Evolutionary conservation across 495 filamentous ascomycete species (phyloP), one percentile per base, ranked within the genome.

Genomic region (Penicillium canescens): DNA sequence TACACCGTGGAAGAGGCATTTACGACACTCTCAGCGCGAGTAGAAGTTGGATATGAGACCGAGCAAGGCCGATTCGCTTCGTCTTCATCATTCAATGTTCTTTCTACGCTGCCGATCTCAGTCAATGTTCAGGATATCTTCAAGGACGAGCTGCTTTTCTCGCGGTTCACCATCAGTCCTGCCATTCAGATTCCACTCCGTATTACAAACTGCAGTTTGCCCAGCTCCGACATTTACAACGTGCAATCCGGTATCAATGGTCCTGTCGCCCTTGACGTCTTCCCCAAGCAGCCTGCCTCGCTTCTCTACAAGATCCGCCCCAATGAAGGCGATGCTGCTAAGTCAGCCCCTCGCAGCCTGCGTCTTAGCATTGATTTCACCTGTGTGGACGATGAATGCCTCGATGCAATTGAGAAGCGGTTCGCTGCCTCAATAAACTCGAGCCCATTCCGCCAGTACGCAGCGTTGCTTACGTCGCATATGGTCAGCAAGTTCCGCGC

Each of bases 41-140:
- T 91, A 31, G 92, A 98, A 54, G 76, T 94, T 18, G 75, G 71
- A 2, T 99, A 97, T 61, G 76, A 82, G 14, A 97, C 93, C 0
- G 78, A 84, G 5, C 72, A 81, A 12, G 91, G 91, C 2, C 74
- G 68, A 28, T 97, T 94, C 57, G 73, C 78, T 46, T 96, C 87
- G 62, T 73, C 70, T 33, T 80, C 83, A 3, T 78, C 80, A 42
- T 84, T 81, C 20, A 78, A 77, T 10, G 78, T 80, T n/a, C 74
- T 91, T 21, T 81, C 84, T 1, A 86, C 89, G 14, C 75, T 98
- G 10, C 90, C 90, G 0, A 81, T 99, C 36, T 91, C 91, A 14
- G 93, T 99, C 54, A 97, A 98, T 57, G 93, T 99, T 36, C 91
- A 97, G 60, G 95, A 99, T 59, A 83, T 91, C 35, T 99, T 99